Percentiles rank a stretch among this genome's conserved stretches.
phyloP scores from a whole-genome alignment of 2,329 filamentous ascomycete species.

The Cytospora paraplurivora region DNA sequence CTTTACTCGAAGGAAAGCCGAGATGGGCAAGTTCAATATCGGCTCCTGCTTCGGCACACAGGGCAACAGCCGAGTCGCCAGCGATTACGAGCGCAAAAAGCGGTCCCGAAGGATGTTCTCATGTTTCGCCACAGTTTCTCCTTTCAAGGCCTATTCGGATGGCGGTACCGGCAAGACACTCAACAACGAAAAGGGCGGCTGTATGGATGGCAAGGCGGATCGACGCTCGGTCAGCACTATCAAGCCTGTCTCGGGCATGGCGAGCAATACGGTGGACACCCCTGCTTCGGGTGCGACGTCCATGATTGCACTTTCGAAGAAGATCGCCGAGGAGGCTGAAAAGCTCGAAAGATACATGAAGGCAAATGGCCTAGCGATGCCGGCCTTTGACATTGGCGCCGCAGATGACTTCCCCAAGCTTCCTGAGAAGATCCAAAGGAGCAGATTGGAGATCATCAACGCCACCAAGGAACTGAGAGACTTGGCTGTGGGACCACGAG shows the following conservation, averaged over 20 bases:
- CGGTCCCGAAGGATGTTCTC: constrained; percentile 40
- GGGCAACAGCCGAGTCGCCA: constrained; percentile 14
- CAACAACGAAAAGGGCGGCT: background rate
- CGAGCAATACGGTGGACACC: constrained; percentile 19
- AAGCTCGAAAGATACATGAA: constrained; percentile 52
- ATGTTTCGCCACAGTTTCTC: constrained; percentile 33
- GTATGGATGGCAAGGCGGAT: background rate
- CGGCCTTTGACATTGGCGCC: constrained; percentile 49
- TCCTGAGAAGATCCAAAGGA: constrained; percentile 48
- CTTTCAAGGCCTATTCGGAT: constrained; percentile 31
- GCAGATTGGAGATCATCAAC: constrained; percentile 50
- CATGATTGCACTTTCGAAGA: constrained; percentile 50
- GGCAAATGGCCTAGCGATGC: constrained; percentile 44
- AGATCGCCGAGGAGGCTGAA: constrained; percentile 51
- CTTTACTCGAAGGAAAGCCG: constrained; percentile 13
- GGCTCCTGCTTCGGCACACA: constrained; percentile 39
- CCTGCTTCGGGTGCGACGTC: constrained; percentile 36
- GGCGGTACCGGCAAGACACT: background rate
- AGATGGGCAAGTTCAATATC: constrained; percentile 41
- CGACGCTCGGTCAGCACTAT: constrained; percentile 6
- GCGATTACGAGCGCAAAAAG: constrained; percentile 38
- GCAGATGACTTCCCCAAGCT: constrained; percentile 51
- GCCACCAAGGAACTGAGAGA: constrained; percentile 51
- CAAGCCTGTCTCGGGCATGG: background rate
- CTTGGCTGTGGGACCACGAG: constrained; percentile 52